These are phyloP conservation scores for Neopestalotiopsis sp. DNA, from an alignment of 2,329 filamentous ascomycete species.

Conservation along the genomic window DNA sequence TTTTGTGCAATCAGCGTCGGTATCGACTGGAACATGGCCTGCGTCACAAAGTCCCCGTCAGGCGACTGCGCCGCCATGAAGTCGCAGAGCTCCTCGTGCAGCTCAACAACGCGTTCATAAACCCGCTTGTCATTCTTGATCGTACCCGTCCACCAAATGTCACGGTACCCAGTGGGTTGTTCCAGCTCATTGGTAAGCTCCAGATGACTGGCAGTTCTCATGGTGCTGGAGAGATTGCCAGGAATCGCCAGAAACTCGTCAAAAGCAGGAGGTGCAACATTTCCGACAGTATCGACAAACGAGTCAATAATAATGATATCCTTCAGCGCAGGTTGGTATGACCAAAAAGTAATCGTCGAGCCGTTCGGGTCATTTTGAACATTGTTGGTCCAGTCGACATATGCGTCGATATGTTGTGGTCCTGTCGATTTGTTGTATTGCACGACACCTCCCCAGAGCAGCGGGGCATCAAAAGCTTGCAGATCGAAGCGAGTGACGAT, in stretches of 20 bases:
- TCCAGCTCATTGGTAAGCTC: constrained; percentile 23
- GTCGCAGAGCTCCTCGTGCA: constrained; percentile 44
- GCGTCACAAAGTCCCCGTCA: constrained; percentile 38
- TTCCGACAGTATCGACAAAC: constrained; percentile 23
- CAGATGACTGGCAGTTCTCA: constrained; percentile 22
- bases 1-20: constrained; percentile 41
- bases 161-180: constrained; percentile 19
- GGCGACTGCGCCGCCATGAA: constrained; percentile 34
- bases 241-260: constrained; percentile 24
- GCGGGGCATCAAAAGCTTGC: constrained; percentile 24
- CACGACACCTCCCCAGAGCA: constrained; percentile 26
- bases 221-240: constrained; percentile 17
- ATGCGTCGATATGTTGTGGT: constrained; percentile 24
- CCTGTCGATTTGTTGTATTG: constrained; percentile 21
- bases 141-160: constrained; percentile 24
- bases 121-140: constrained; percentile 30
- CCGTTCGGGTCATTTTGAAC: constrained; percentile 22
- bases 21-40: constrained; percentile 43
- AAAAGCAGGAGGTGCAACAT: constrained; percentile 20
- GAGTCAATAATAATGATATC: constrained; percentile 22
- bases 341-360: constrained; percentile 25
- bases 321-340: constrained; percentile 21
- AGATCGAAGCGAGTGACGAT: constrained; percentile 39
- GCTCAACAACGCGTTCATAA: constrained; percentile 42
- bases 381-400: constrained; percentile 24